A percentile compares a stretch with the other conserved stretches of the same genome.
Conservation (phyloP, 768 basidiomycete genomes). For the Roridomyces roridus region DNA sequence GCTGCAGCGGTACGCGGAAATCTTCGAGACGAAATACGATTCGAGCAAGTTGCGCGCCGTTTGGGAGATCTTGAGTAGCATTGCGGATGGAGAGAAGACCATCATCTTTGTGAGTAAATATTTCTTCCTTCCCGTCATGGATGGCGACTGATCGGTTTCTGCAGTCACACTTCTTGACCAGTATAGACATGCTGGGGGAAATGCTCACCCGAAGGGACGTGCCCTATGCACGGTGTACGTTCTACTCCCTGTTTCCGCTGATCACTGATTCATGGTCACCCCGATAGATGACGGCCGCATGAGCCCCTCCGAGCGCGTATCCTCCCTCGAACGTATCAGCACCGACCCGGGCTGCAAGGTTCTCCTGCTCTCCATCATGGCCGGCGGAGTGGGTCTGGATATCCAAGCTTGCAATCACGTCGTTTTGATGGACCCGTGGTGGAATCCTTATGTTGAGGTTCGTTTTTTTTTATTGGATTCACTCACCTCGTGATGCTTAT, state of each 20-base stretch:
- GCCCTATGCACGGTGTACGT: constrained; percentile 2
- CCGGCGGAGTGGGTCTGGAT: constrained; percentile 2
- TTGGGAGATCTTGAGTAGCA: background rate
- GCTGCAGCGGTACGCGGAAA: background rate
- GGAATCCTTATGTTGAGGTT: constrained; percentile 18
- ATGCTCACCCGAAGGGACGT: background rate
- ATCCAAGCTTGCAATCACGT: constrained; percentile 13
- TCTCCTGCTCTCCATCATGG: too few species aligned
- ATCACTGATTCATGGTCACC: too few species aligned
- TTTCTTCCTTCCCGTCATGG: background rate
- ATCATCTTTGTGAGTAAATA: constrained; percentile 4
- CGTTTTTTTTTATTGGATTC: background rate
- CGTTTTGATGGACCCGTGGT: constrained; percentile 8
- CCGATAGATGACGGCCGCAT: constrained; percentile 8
- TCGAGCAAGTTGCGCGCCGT: constrained; percentile 5
- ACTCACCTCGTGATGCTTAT: background rate
- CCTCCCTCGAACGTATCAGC: too few species aligned
- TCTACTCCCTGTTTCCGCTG: too few species aligned
- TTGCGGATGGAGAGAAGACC: background rate
- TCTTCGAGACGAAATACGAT: background rate
- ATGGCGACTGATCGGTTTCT: too few species aligned
- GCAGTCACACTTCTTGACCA: constrained; percentile 16
- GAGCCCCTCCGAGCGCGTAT: background rate
- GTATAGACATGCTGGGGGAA: constrained; percentile 1
- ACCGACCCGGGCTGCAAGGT: background rate